Conservation (phyloP, 495 filamentous ascomycete genomes). For the Arthonia radiata region DNA sequence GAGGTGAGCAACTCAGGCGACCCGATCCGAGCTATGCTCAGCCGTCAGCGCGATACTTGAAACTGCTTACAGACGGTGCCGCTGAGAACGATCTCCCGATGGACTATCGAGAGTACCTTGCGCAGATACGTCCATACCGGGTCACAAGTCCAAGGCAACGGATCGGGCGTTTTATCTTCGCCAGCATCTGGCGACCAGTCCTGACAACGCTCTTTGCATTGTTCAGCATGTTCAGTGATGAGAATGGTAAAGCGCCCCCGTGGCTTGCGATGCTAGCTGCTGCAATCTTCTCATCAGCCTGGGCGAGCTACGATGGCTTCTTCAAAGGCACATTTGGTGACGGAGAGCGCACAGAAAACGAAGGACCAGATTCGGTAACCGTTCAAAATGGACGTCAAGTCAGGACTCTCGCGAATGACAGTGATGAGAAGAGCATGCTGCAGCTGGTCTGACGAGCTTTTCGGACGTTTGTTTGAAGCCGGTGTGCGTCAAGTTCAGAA, state of each 20-base stretch:
- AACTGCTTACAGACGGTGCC: constrained; percentile 51
- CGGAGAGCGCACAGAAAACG: constrained; percentile 82
- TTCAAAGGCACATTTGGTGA: constrained; percentile 55
- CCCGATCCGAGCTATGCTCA: constrained; percentile 48
- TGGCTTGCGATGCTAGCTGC: constrained; percentile 34
- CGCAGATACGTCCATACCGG: constrained; percentile 37
- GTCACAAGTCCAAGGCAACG: constrained; percentile 39
- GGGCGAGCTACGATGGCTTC: constrained; percentile 48
- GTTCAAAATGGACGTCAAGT: too few species aligned
- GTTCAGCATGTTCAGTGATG: constrained; percentile 24
- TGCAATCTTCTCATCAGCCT: constrained; percentile 28
- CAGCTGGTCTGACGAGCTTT: too few species aligned
- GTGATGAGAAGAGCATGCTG: too few species aligned
- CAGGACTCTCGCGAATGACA: too few species aligned
- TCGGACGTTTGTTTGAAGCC: too few species aligned
- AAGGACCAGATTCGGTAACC: too few species aligned
- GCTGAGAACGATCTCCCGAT: constrained; percentile 48
- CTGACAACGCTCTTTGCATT: constrained; percentile 24
- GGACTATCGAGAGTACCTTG: constrained; percentile 48
- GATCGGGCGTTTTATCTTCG: constrained; percentile 35
- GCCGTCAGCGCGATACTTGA: constrained; percentile 59
- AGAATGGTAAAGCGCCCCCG: constrained; percentile 35
- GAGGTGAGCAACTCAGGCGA: constrained; percentile 18
- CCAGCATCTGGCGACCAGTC: constrained; percentile 32
- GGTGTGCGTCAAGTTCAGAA: too few species aligned